A percentile compares a stretch with the other conserved stretches of the same genome.
Evolutionary conservation across 768 basidiomycete genomes (phyloP).

Genomic region (Phylloporus sp.): DNA sequence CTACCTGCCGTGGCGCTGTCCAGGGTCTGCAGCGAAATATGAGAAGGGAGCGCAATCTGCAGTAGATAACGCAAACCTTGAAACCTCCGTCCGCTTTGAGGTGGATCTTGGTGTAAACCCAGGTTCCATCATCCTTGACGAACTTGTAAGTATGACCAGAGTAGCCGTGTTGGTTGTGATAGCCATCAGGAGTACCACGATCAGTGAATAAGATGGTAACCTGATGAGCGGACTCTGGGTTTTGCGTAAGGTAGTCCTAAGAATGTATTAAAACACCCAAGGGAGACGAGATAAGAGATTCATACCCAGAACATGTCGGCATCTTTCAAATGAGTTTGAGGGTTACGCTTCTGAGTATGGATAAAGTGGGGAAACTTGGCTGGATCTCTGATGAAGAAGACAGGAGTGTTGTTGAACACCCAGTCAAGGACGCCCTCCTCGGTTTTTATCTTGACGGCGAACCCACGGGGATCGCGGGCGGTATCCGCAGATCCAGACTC

Average conservation of each 20-base stretch:
- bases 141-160: conserved; percentile 91
- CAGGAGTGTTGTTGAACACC: conserved; percentile 90
- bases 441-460: conserved; percentile 85
- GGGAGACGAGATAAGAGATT: not conserved
- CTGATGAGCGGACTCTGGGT: conserved; percentile 88
- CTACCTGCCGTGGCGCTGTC: conserved; percentile 60
- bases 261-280: not conserved
- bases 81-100: conserved; percentile 73
- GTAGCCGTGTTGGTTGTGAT: conserved; percentile 85
- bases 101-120: conserved; percentile 87
- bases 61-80: conserved; percentile 46
- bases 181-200: conserved; percentile 91
- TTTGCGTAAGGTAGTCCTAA: conserved; percentile 85
- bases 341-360: conserved; percentile 89
- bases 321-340: conserved; percentile 89
- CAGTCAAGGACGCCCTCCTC: conserved; percentile 91
- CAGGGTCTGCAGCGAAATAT: conserved; percentile 56
- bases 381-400: conserved; percentile 87
- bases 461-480: conserved; percentile 93
- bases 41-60: not conserved
- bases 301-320: conserved; percentile 78
- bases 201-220: conserved; percentile 92
- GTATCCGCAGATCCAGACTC: conserved; percentile 86
- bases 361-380: conserved; percentile 93
- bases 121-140: conserved; percentile 78